Percentiles rank a stretch among this genome's conserved stretches.
Evolutionary conservation across 1,284 basidiomycete genomes (phyloP).

Genomic region (Trametes versicolor): DNA sequence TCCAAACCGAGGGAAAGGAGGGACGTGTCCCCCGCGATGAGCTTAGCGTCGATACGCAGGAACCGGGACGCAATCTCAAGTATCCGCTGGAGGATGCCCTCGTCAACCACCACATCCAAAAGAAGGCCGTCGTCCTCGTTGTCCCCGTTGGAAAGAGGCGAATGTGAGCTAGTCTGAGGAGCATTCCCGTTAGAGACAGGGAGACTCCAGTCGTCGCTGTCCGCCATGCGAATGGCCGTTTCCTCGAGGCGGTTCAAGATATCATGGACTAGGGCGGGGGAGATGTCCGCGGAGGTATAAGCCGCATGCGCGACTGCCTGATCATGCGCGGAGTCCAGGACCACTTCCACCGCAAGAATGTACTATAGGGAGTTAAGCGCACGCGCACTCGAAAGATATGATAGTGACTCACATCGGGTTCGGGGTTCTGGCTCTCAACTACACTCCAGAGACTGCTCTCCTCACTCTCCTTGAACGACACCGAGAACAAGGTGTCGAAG

Average conservation of each 20-base stretch:
- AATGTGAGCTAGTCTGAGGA: neutral
- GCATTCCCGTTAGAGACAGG: neutral
- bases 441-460: constrained; percentile 41
- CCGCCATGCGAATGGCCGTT: constrained; percentile 22
- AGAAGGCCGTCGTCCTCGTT: neutral
- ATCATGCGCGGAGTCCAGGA: constrained; percentile 48
- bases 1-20: constrained; percentile 58
- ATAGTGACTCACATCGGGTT: constrained; percentile 52
- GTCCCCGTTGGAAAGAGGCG: neutral
- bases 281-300: constrained; percentile 44
- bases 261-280: constrained; percentile 32
- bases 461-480: constrained; percentile 48
- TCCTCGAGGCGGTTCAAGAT: constrained; percentile 38
- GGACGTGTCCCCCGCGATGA: constrained; percentile 47
- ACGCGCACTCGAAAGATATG: neutral
- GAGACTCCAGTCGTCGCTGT: constrained; percentile 20
- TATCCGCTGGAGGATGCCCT: constrained; percentile 36
- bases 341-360: constrained; percentile 55
- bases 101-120: constrained; percentile 23
- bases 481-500: constrained; percentile 58
- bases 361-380: constrained; percentile 44
- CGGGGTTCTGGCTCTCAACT: constrained; percentile 51
- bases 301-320: constrained; percentile 44
- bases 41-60: constrained; percentile 43
- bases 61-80: constrained; percentile 48